Conservation (phyloP, 208 protist genomes). For the Polymyxa betae region DNA sequence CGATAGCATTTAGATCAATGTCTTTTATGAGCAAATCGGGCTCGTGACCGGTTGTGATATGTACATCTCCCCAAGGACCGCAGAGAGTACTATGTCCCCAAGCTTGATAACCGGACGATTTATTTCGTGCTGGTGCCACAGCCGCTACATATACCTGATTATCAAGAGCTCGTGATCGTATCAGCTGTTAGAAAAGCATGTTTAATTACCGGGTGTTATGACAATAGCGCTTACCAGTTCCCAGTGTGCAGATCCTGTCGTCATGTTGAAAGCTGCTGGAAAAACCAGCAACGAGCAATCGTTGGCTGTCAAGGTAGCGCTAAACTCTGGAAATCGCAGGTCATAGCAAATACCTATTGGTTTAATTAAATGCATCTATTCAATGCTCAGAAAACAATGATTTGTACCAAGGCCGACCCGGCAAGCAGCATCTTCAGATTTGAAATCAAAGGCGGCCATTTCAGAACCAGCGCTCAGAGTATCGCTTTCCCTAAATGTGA, state of each 20-base stretch:
- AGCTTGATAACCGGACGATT: slow-evolving; percentile 70
- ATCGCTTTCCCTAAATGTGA: slow-evolving; percentile 90
- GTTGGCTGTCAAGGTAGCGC: slow-evolving; percentile 70
- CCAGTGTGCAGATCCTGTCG: slow-evolving; percentile 96
- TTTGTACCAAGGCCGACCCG: no score
- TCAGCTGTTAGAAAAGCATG: no score
- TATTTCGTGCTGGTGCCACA: slow-evolving; percentile 90
- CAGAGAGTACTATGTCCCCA: slow-evolving; percentile 94
- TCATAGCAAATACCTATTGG: slow-evolving; percentile 98
- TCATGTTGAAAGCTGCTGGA: slow-evolving; percentile 96
- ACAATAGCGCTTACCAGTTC: no score
- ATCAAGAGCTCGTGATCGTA: slow-evolving; percentile 81
- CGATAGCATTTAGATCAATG: slow-evolving; percentile 70
- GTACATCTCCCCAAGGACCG: slow-evolving; percentile 81
- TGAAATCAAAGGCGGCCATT: slow-evolving; percentile 70
- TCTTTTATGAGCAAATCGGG: slow-evolving; percentile 73
- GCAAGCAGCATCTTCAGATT: no score
- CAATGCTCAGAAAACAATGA: no score
- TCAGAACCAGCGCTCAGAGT: slow-evolving; percentile 85
- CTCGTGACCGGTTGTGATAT: slow-evolving; percentile 75
- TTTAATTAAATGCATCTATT: slow-evolving; percentile 79
- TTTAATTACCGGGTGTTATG: no score
- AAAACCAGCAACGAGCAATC: slow-evolving; percentile 88
- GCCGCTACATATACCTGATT: slow-evolving; percentile 90
- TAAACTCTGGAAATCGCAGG: slow-evolving; percentile 92